These are phyloP conservation scores for Bonia amplexicaulis DNA, from an alignment of 176 grass and related monocot genomes.

Conservation along the genomic window DNA sequence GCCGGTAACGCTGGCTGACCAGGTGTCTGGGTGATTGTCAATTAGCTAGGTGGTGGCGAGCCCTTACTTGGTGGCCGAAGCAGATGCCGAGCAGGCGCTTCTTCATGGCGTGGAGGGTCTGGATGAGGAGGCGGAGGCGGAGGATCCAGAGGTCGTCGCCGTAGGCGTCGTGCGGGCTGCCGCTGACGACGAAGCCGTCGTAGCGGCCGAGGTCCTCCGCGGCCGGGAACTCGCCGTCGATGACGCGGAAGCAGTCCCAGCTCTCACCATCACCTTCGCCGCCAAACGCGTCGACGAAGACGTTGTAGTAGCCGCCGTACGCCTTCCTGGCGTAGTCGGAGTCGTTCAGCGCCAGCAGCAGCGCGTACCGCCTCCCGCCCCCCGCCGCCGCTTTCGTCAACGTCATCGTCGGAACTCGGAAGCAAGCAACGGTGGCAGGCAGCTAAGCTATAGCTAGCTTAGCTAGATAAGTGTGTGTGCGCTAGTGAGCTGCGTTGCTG, in stretches of 20 bases:
- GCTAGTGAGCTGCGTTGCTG: background rate
- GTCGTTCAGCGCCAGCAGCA: constrained; percentile 44
- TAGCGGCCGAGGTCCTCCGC: constrained; percentile 30
- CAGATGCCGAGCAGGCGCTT: constrained; percentile 63
- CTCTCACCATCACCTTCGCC: background rate
- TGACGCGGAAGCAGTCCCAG: constrained; percentile 48
- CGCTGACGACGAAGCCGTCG: constrained; percentile 59
- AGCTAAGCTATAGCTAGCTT: background rate
- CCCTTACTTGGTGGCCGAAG: constrained; percentile 55
- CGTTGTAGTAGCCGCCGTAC: constrained; percentile 50
- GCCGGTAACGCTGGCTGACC: too few relatives aligned
- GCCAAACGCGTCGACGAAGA: constrained; percentile 33
- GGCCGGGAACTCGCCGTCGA: constrained; percentile 52
- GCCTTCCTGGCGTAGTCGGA: constrained; percentile 48
- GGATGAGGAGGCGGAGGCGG: constrained; percentile 45
- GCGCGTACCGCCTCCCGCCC: constrained; percentile 26
- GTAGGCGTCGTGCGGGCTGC: constrained; percentile 55
- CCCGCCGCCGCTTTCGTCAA: background rate
- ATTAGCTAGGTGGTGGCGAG: background rate
- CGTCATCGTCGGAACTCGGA: background rate
- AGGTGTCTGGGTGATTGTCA: too few relatives aligned
- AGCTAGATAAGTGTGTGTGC: background rate
- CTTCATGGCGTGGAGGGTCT: constrained; percentile 35
- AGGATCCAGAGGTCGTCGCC: constrained; percentile 53
- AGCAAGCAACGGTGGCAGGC: background rate